Evolutionary conservation across 306 rosid species (phyloP).

Genomic region (Lathyrus sativus): DNA sequence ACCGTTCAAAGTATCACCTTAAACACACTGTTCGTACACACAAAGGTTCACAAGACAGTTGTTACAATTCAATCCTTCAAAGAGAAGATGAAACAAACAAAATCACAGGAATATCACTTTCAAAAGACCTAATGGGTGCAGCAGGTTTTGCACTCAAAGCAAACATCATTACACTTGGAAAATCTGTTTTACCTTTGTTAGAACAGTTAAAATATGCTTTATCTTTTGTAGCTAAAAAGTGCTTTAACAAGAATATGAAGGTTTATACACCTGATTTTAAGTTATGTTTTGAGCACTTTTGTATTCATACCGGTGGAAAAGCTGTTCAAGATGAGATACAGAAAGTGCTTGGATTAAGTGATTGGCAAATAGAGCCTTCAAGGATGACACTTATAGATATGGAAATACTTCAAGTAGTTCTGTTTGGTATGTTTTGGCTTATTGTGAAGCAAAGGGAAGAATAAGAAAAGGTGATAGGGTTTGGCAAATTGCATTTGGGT

Average conservation of each 20-base stretch:
- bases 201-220: conserved; percentile 30
- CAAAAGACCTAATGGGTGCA: conserved; percentile 9
- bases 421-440: conserved; percentile 40
- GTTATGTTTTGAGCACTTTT: conserved; percentile 29
- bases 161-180: conserved; percentile 32
- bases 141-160: conserved; percentile 24
- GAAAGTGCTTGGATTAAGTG: conserved; percentile 17
- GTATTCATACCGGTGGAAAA: conserved; percentile 39
- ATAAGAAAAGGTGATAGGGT: conserved; percentile 30
- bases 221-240: neutral
- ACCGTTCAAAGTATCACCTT: conserved; percentile 31
- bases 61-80: conserved; percentile 25
- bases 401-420: conserved; percentile 38
- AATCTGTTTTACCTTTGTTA: conserved; percentile 20
- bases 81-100: conserved; percentile 23
- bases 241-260: neutral
- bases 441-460: conserved; percentile 37
- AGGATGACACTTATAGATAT: conserved; percentile 36
- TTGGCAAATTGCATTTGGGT: conserved; percentile 39
- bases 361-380: conserved; percentile 31
- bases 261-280: conserved; percentile 35
- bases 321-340: conserved; percentile 20
- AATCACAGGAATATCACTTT: conserved; percentile 29
- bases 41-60: conserved; percentile 12
- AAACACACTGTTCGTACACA: conserved; percentile 24